Evolutionary conservation across 345 rosid species (phyloP).

Genomic region (Garcia nutans): DNA sequence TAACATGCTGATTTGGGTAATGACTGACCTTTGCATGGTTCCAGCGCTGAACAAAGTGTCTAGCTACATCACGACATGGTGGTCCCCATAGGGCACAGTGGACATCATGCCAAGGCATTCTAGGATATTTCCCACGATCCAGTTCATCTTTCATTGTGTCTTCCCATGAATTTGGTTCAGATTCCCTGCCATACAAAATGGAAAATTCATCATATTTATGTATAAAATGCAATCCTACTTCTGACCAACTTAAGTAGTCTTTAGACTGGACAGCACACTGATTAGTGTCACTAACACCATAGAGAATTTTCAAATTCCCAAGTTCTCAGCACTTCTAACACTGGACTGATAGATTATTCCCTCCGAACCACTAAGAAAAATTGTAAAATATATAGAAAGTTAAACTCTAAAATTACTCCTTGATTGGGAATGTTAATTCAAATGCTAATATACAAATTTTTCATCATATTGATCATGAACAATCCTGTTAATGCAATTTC

Average conservation of each 20-base stretch:
- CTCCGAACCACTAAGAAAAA: background rate
- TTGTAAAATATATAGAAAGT: background rate
- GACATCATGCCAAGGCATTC: constrained; percentile 99
- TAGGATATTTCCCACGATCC: constrained; percentile 85
- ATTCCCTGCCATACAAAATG: constrained; percentile 58
- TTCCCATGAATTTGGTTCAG: constrained; percentile 99
- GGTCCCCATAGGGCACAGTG: constrained; percentile 99
- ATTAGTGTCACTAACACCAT: constrained; percentile 1
- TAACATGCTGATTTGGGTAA: constrained; percentile 7
- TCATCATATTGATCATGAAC: background rate
- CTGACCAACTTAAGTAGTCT: constrained; percentile 11
- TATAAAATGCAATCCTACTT: background rate
- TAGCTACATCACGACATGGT: constrained; percentile 91
- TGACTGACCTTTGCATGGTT: constrained; percentile 89
- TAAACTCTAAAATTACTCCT: background rate
- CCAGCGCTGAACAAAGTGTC: constrained; percentile 99
- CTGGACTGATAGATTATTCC: background rate
- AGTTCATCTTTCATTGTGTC: constrained; percentile 90
- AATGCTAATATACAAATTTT: background rate
- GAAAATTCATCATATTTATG: constrained; percentile 7
- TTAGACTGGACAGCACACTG: background rate
- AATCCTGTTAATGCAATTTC: background rate
- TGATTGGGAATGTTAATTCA: background rate
- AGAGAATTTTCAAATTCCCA: background rate
- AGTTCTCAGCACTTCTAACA: background rate